Percentiles rank a stretch among this genome's conserved stretches.
Evolutionary conservation across 164 flowering plant species (phyloP).

Genomic region (Amborella trichopoda): DNA sequence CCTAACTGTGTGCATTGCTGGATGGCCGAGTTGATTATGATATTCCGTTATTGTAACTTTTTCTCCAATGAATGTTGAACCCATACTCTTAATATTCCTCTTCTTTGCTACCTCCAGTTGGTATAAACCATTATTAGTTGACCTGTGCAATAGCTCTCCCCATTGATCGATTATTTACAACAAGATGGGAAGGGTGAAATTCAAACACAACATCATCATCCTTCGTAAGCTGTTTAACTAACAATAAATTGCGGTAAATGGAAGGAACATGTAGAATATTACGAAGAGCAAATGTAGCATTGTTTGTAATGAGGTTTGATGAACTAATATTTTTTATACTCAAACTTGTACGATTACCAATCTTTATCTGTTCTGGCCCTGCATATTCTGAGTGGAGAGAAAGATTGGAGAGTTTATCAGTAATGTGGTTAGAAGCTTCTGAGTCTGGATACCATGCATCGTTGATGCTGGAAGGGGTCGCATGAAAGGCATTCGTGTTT

Average conservation of each 20-base stretch:
- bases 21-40: not conserved
- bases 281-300: not conserved
- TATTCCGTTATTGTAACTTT: not conserved
- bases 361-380: not conserved
- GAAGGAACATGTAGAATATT: not conserved
- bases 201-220: not conserved
- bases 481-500: too few species aligned
- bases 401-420: not conserved
- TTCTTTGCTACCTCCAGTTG: not conserved
- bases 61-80: not conserved
- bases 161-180: not conserved
- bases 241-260: not conserved
- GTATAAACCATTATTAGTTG: not conserved
- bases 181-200: not conserved
- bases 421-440: not conserved
- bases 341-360: constrained; percentile 3
- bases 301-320: not conserved
- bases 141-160: not conserved
- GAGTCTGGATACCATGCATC: not conserved
- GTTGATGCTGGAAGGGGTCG: too few species aligned
- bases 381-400: not conserved
- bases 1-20: not conserved
- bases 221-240: not conserved
- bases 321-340: not conserved
- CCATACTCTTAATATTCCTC: not conserved